Evolutionary conservation across 2,329 filamentous ascomycete species (phyloP), one percentile per base, ranked within the genome.

Genomic region (Elsinoe arachidis): DNA sequence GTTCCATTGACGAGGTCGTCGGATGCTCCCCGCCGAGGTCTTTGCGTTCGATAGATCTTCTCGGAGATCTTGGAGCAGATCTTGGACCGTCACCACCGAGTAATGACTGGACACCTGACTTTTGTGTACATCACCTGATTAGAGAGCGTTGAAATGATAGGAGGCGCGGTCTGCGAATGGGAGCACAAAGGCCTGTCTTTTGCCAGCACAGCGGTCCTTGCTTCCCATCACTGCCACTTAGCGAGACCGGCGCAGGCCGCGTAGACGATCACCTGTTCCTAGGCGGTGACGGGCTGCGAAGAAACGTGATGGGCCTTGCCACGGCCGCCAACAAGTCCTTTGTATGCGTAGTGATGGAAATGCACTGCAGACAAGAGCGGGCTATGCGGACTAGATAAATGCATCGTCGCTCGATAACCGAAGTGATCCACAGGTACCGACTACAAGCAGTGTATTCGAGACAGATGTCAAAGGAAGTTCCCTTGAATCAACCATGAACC

Each of bases 161-260:
- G 33, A 39, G 34, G 49, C 49, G 34, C 47, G 55, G 57, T 30
- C 56, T 61, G 60, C 67, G 66, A 68, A 69, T 69, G 37, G 66
- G 58, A 60, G 39, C 55, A 49, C 56, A 62, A 55, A 38, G 30
- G 53, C 46, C 51, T 58, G 47, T 35, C 53, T 58, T 63, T 51
- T 59, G 56, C 49, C 58, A 47, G 62, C 58, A 64, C 64, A 66
- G 66, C 65, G 65, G 65, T 62, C 49, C 49, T 53, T 53, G 49
- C 49, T 39, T 53, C 34, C 15, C 17, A 35, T 53, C 33, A 53
- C 49, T 34, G 33, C 49, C 49, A 35, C 49, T 53, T 53, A 35
- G 26, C 49, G 49, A 53, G 19, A 26, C 35, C 47, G 47, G 47
- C 47, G 47, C 47, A 11, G 47, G 30, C 35, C 35, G 35, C 34